Base-by-base conservation (phyloP, 371 early-diverging fungal species). In the Haplosporangium sp. region DNA sequence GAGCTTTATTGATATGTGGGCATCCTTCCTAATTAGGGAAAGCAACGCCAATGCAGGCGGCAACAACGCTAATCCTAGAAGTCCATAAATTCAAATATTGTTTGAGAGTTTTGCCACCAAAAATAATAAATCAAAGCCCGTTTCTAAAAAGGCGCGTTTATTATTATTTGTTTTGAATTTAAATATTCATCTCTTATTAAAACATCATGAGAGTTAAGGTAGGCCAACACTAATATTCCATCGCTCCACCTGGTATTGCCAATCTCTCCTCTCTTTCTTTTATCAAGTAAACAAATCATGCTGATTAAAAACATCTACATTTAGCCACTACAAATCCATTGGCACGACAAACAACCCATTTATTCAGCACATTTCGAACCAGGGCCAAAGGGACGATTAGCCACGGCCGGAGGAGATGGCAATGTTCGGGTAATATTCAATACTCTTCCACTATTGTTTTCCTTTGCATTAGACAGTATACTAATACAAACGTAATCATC, bases 341-440 rank as follows among this genome's bases (percentile, higher is more conserved):
- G 99, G 99, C 99, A 98, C 83, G 96, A 94, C 72, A 92, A 91
- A 63, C 88, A 93, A 75, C 94, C 98, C 27, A 90, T 98, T 52
- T 96, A 94, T 86, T 94, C 96, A 55, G 91, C 92, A 34, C 96
- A 97, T 85, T 98, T 97, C 84, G 94, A 96, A 72, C 90, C 94
- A 63, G 78, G 74, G 2, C 69, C 84, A 6, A 79, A 75, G 44
- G 83, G 77, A 56, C 88, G 96, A 47, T 89, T 97, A 61, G 98
- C 97, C 3, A 97, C 97, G 11, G 94, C 93, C 44, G 98, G 98
- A 53, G 97, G 94, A 42, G 98, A 98, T 86, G 86, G 88, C 72
- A 92, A 92, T 76, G 94, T 96, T 63, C 87, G 98, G 75, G 94
- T 97, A 91, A 67, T 53, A 27, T 27, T 58, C 20, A 15, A 44